Evolutionary conservation across 2,329 filamentous ascomycete species (phyloP).

Genomic region (Diplodia seriata): DNA sequence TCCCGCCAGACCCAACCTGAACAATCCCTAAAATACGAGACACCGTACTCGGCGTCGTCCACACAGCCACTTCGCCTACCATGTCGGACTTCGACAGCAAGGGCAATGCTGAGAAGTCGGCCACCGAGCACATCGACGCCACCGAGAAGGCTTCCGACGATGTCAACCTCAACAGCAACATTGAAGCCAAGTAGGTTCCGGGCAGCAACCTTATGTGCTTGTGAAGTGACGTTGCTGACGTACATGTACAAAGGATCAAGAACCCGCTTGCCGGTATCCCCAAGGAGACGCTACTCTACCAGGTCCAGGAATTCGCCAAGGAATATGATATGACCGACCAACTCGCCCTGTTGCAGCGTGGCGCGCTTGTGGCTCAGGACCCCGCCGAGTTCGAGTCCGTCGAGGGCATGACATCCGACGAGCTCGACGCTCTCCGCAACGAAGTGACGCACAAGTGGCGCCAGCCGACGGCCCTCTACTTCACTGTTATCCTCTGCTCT

Average conservation of each 20-base stretch:
- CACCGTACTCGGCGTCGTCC: not conserved
- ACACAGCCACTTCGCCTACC: slow-evolving; percentile 10
- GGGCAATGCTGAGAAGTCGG: slow-evolving; percentile 22
- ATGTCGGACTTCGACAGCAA: slow-evolving; percentile 26
- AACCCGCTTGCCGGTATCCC: slow-evolving; percentile 65
- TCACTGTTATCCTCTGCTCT: slow-evolving; percentile 72
- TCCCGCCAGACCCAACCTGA: not conserved
- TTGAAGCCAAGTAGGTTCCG: slow-evolving; percentile 30
- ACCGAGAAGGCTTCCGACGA: slow-evolving; percentile 24
- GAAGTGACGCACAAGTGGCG: slow-evolving; percentile 71
- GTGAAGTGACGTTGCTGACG: not conserved
- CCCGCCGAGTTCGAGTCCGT: slow-evolving; percentile 69
- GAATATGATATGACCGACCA: slow-evolving; percentile 66
- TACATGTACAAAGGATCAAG: slow-evolving; percentile 52
- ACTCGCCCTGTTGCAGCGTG: slow-evolving; percentile 66
- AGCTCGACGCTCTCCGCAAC: slow-evolving; percentile 65
- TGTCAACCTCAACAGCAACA: slow-evolving; percentile 33
- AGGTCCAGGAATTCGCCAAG: slow-evolving; percentile 68
- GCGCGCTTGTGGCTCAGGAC: slow-evolving; percentile 76
- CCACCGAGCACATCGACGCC: slow-evolving; percentile 18
- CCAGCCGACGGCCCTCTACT: slow-evolving; percentile 64
- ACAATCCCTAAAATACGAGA: not conserved
- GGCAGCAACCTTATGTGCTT: not conserved
- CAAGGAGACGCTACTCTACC: slow-evolving; percentile 56
- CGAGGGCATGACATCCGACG: slow-evolving; percentile 64